Conservation (phyloP, 257 asterid species). For the Solanum virginianum region DNA sequence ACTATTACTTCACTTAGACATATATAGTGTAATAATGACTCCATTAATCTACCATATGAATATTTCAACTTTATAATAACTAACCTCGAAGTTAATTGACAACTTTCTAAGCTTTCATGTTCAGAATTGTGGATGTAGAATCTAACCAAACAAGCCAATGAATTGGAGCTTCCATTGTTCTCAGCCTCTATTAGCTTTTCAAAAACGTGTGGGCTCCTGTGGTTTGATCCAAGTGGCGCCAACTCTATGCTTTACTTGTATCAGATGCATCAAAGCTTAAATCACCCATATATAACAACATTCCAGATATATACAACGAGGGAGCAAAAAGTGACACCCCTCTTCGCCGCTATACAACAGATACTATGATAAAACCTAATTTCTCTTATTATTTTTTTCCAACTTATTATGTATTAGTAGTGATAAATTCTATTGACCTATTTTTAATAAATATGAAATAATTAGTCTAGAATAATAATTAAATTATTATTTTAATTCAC, state of each 20-base stretch:
- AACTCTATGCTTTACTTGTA: slow-evolving; percentile 22
- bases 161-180: slow-evolving; percentile 54
- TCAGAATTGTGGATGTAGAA: background rate
- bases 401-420: too few species aligned
- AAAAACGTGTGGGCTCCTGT: slow-evolving; percentile 86
- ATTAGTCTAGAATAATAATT: too few species aligned
- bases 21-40: too few species aligned
- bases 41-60: too few species aligned
- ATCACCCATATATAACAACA: slow-evolving; percentile 89
- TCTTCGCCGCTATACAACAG: slow-evolving; percentile 60
- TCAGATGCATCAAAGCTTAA: slow-evolving; percentile 47
- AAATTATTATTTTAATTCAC: too few species aligned
- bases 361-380: slow-evolving; percentile 54
- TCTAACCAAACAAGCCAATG: background rate
- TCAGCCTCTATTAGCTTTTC: slow-evolving; percentile 90
- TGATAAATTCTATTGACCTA: too few species aligned
- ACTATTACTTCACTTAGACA: too few species aligned
- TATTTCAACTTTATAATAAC: too few species aligned
- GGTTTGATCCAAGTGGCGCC: slow-evolving; percentile 57
- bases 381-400: slow-evolving; percentile 17
- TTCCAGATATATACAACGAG: slow-evolving; percentile 68
- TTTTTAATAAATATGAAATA: too few species aligned
- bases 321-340: slow-evolving; percentile 90
- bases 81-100: too few species aligned
- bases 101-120: background rate